phyloP scores from a whole-genome alignment of 148 eudicot genomes.

The Fallopia convolvulus region DNA sequence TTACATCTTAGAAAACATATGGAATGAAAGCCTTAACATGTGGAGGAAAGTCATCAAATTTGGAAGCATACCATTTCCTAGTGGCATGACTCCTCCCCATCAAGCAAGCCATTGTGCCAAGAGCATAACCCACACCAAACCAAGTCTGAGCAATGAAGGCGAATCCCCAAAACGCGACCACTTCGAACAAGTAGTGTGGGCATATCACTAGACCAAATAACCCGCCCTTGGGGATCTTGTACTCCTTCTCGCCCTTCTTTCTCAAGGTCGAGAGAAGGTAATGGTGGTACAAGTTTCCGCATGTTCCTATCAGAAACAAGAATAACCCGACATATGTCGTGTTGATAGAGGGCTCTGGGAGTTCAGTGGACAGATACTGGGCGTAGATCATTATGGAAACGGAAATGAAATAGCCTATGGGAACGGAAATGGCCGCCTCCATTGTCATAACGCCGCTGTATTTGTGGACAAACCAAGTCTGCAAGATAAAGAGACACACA shows the following conservation, averaged over 20 bases:
- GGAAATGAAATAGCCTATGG: constrained; percentile 19
- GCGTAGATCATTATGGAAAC: constrained; percentile 28
- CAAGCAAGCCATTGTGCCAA: constrained; percentile 32
- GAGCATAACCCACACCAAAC: constrained; percentile 26
- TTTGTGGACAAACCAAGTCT: constrained; percentile 30
- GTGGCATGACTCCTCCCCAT: constrained; percentile 59
- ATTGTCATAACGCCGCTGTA: constrained; percentile 32
- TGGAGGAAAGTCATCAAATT: constrained; percentile 53
- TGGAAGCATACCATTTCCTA: constrained; percentile 52
- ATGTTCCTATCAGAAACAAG: constrained; percentile 29
- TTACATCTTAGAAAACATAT: constrained; percentile 29
- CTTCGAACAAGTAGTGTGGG: constrained; percentile 58
- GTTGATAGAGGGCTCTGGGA: constrained; percentile 30
- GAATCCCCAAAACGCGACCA: constrained; percentile 39
- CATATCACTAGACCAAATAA: constrained; percentile 43
- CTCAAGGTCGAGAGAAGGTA: constrained; percentile 31
- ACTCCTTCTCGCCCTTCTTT: constrained; percentile 32
- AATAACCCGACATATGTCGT: constrained; percentile 24
- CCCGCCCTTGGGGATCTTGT: constrained; percentile 56
- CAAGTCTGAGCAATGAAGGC: constrained; percentile 45
- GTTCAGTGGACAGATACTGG: constrained; percentile 22
- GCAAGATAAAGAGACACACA: not conserved
- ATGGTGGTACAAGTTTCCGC: constrained; percentile 44
- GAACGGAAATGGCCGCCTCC: constrained; percentile 15
- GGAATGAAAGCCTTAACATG: constrained; percentile 52